phyloP scores from a whole-genome alignment of 192 early-diverging fungal genomes.

The Backusella liffmaniae region DNA sequence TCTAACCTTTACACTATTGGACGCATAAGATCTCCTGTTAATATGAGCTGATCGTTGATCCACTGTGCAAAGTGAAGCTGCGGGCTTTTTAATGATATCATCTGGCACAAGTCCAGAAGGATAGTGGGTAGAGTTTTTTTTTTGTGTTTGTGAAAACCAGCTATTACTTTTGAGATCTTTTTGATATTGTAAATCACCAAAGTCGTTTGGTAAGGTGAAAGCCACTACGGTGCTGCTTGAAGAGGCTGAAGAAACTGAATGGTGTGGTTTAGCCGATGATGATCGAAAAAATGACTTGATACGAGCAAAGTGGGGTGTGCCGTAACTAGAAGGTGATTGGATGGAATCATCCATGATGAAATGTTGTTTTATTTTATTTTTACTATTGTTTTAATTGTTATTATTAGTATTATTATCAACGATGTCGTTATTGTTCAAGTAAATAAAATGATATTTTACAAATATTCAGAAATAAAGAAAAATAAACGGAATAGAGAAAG shows the following conservation, averaged over 20 bases:
- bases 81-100: conserved; percentile 10
- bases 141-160: background rate
- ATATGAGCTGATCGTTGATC: conserved; percentile 6
- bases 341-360: background rate
- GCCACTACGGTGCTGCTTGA: background rate
- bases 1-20: conserved; percentile 77
- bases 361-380: background rate
- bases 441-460: background rate
- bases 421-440: background rate
- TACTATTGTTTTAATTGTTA: background rate
- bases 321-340: conserved; percentile 14
- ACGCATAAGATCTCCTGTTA: conserved; percentile 65
- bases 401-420: background rate
- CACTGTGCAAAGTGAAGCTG: background rate
- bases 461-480: background rate
- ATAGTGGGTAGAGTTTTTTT: background rate
- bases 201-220: conserved; percentile 16
- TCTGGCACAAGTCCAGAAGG: background rate
- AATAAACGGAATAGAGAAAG: background rate
- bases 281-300: conserved; percentile 12
- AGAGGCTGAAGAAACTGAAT: conserved; percentile 6
- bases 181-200: conserved; percentile 7
- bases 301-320: conserved; percentile 14
- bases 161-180: conserved; percentile 13
- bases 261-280: background rate